Evolutionary conservation across 495 filamentous ascomycete species (phyloP), one percentile per base, ranked within the genome.

Genomic region (Podospora comata): DNA sequence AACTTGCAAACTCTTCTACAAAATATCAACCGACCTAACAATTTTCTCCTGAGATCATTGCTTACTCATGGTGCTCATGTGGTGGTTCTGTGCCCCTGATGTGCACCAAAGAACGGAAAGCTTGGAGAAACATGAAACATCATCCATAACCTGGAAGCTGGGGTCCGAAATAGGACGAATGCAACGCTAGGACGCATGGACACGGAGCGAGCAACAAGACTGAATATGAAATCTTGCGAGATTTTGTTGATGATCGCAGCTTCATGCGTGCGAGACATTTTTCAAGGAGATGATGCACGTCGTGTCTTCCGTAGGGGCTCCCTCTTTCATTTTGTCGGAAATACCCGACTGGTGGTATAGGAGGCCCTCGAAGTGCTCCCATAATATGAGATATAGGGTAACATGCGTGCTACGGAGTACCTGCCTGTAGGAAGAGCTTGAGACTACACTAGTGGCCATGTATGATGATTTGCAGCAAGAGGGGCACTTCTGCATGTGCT

Each of bases 121-220:
- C 61, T 23, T n/a, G 61, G 32, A 18, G 61, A 63, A 63, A 63
- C 61, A 63, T 63, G 61, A 63, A 63, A 63, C 61, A 58, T 58
- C 55, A 15, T 20, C n/a, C 23, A 23, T 58, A 26, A 58, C 55
- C 55, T 63, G 61, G 32, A 63, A 44, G 19, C 61, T 44, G 61
- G 61, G 61, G 61, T 20, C 30, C 30, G 16, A 32, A 32, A 63
- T 63, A 32, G 61, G 30, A 63, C 30, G 32, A 63, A 63, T 63
- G 61, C 32, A 63, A 63, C 32, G 61, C 61, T 63, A 23, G 9
- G 13, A 48, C 39, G 39, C 39, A 48, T 48, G 39, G 11, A 48
- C 39, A 48, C 39, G 9, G 39, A 48, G 39, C 39, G 39, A 48
- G 39, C 39, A 16, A 18, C 9, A 11, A 48, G 39, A 48, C 39